Conservation (phyloP, 495 filamentous ascomycete genomes). For the Platismatia glauca region DNA sequence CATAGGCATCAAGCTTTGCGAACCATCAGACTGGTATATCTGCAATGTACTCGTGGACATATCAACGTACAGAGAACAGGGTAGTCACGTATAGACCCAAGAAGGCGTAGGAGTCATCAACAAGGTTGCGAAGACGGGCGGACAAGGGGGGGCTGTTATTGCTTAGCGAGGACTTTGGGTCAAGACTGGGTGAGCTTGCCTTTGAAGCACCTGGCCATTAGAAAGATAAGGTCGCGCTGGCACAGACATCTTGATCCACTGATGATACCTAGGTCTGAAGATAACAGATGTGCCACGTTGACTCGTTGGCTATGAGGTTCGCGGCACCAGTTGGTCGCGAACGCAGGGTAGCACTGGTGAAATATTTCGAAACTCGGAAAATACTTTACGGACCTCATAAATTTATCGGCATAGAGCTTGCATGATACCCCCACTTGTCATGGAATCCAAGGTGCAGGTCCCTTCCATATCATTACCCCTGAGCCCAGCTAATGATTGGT, state of each 20-base stretch:
- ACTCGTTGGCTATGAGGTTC: too few relatives aligned
- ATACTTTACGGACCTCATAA: not conserved
- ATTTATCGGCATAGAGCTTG: not conserved
- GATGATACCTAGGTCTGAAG: too few relatives aligned
- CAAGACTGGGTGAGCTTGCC: not conserved
- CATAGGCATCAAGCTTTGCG: constrained; percentile 26
- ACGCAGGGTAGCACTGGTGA: constrained; percentile 6
- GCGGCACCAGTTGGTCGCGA: not conserved
- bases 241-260: constrained; percentile 15
- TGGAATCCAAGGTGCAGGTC: constrained; percentile 11
- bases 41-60: not conserved
- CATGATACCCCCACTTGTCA: not conserved
- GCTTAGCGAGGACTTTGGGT: not conserved
- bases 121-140: constrained; percentile 22
- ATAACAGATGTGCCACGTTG: not conserved
- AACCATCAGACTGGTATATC: not conserved
- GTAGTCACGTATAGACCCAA: constrained; percentile 27
- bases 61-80: constrained; percentile 23
- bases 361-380: not conserved
- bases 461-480: not conserved
- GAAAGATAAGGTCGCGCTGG: constrained; percentile 25
- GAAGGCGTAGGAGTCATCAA: constrained; percentile 21
- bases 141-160: constrained; percentile 25
- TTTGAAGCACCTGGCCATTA: constrained; percentile 25
- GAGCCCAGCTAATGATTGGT: not conserved